A percentile compares a stretch with the other conserved stretches of the same genome.
These are phyloP conservation scores for Colletotrichum sp. DNA, from an alignment of 2,329 filamentous ascomycete species.

Conservation along the genomic window DNA sequence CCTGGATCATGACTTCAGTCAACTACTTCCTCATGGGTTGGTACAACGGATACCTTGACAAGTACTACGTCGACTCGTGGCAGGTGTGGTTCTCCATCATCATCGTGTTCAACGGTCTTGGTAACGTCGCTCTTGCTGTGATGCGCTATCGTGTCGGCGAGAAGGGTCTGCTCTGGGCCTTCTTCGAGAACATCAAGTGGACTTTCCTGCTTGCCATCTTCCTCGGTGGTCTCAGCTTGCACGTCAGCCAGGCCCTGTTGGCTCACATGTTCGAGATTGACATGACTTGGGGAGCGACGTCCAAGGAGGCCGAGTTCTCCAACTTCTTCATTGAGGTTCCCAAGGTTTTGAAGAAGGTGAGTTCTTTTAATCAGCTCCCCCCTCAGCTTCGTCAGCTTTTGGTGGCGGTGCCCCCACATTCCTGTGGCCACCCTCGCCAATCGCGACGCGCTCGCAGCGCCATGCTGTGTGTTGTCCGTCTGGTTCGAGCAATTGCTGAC, in stretches of 20 bases:
- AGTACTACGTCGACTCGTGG: constrained; percentile 82
- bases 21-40: constrained; percentile 82
- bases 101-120: constrained; percentile 77
- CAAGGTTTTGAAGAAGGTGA: constrained; percentile 77
- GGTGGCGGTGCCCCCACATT: constrained; percentile 29
- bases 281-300: constrained; percentile 85
- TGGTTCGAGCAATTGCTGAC: constrained; percentile 4
- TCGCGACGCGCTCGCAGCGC: constrained; percentile 22
- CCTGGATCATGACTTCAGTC: constrained; percentile 74
- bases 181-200: constrained; percentile 76
- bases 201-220: constrained; percentile 78
- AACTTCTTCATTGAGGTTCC: constrained; percentile 88
- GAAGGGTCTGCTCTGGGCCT: constrained; percentile 58
- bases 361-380: constrained; percentile 42
- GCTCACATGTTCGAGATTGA: constrained; percentile 86
- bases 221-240: constrained; percentile 80
- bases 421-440: constrained; percentile 17
- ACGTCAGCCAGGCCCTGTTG: constrained; percentile 80
- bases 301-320: constrained; percentile 81
- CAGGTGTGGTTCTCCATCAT: constrained; percentile 82
- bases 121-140: constrained; percentile 73
- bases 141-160: constrained; percentile 77
- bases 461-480: not conserved
- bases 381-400: not conserved
- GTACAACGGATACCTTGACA: constrained; percentile 79